These are phyloP conservation scores for Hyphopichia fennica DNA, from an alignment of 1,139 yeast species.

Conservation along the genomic window DNA sequence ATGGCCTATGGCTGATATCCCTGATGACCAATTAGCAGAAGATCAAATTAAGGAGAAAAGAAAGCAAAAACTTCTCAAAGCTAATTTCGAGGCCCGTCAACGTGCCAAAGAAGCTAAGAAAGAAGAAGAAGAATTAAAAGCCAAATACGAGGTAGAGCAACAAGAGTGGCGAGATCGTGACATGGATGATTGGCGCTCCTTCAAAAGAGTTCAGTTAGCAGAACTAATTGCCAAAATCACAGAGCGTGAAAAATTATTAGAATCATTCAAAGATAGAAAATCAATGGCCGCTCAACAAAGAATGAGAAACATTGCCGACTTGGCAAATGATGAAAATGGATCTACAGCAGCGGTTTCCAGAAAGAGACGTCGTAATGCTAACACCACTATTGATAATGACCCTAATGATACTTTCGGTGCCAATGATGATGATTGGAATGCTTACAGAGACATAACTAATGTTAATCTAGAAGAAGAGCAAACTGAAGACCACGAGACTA, in stretches of 20 bases:
- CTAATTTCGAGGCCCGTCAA: constrained; percentile 85
- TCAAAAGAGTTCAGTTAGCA: constrained; percentile 63
- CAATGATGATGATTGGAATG: constrained; percentile 93
- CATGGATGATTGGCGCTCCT: constrained; percentile 75
- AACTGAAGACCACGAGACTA: constrained; percentile 64
- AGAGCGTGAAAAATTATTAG: constrained; percentile 69
- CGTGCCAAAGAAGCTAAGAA: constrained; percentile 77
- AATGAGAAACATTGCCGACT: constrained; percentile 86
- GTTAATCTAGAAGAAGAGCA: constrained; percentile 71
- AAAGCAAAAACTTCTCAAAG: constrained; percentile 77
- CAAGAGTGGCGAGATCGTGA: constrained; percentile 76
- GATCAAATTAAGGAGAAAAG: constrained; percentile 87
- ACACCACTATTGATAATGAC: constrained; percentile 78
- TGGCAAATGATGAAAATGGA: constrained; percentile 72
- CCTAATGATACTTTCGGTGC: constrained; percentile 96
- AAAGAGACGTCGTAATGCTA: constrained; percentile 53
- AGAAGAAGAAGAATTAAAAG: constrained; percentile 52
- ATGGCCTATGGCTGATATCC: constrained; percentile 79
- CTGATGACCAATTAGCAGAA: constrained; percentile 78
- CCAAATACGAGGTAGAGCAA: constrained; percentile 59
- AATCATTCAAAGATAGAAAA: constrained; percentile 82
- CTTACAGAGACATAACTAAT: constrained; percentile 80
- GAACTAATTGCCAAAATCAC: constrained; percentile 56
- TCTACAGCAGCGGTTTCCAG: constrained; percentile 38
- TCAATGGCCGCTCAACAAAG: constrained; percentile 90